Evolutionary conservation across 805 yeast species (phyloP).

Genomic region (Wickerhamiella occidentalis): DNA sequence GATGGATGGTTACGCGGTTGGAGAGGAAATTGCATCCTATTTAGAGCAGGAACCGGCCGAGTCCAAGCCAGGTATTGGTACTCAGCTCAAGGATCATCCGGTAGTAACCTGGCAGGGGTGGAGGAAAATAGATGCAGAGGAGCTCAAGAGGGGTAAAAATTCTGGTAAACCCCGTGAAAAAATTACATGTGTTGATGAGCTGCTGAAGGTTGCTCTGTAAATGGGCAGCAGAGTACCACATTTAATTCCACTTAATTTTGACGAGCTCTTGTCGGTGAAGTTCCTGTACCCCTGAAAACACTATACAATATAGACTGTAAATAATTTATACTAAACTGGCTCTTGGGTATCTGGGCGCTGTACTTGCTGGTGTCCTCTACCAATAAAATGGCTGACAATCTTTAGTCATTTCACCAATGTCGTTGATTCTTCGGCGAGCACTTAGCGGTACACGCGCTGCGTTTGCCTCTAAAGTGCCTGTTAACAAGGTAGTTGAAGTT

Average conservation of each 20-base stretch:
- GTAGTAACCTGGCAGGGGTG: constrained; percentile 56
- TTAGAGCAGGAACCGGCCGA: constrained; percentile 6
- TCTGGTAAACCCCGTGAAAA: constrained; percentile 49
- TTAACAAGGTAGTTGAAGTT: constrained; percentile 2
- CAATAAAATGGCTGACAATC: constrained; percentile 3
- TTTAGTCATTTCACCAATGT: constrained; percentile 7
- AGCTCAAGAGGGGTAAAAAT: constrained; percentile 37
- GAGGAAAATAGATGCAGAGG: constrained; percentile 44
- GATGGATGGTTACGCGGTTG: constrained; percentile 69
- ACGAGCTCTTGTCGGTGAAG: too few species aligned
- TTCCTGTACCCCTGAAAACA: too few species aligned
- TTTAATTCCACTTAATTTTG: too few species aligned
- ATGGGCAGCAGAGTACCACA: too few species aligned
- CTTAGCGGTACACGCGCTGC: constrained; percentile 6
- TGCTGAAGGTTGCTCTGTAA: constrained; percentile 30
- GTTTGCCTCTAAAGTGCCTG: not conserved
- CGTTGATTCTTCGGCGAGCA: constrained; percentile 8
- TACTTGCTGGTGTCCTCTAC: not conserved
- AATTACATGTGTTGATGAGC: constrained; percentile 35
- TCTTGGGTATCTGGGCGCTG: not conserved
- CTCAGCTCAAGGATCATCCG: constrained; percentile 18
- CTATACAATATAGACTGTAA: too few species aligned
- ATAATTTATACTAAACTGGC: too few species aligned
- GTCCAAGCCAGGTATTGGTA: constrained; percentile 27
- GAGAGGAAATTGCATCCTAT: constrained; percentile 39